Conservation (phyloP, 2,329 filamentous ascomycete species). For the Cryphonectria parasitica region DNA sequence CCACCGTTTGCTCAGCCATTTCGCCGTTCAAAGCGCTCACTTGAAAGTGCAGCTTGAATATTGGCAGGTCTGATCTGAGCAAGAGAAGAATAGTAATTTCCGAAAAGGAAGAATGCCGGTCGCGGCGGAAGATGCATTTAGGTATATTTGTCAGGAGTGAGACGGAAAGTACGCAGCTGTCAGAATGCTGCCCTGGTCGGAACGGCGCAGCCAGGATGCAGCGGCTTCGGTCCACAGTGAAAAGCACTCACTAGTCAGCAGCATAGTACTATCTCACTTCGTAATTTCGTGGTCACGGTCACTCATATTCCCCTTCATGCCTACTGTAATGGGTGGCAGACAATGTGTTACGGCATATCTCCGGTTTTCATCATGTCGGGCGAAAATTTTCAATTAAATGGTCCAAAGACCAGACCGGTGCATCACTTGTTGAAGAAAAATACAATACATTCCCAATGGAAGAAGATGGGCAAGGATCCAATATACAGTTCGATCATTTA, state of each 20-base stretch:
- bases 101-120: not conserved
- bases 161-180: not conserved
- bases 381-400: not conserved
- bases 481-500: conserved; percentile 21
- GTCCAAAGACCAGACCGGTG: not conserved
- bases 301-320: not conserved
- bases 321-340: not conserved
- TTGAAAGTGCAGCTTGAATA: not conserved
- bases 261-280: not conserved
- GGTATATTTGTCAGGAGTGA: not conserved
- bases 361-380: not conserved
- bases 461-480: not conserved
- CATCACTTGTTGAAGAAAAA: not conserved
- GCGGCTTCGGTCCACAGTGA: conserved; percentile 16
- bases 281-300: not conserved
- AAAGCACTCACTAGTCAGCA: conserved; percentile 8
- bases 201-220: not conserved
- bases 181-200: not conserved
- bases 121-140: not conserved
- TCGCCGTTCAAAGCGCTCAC: not conserved
- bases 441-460: conserved; percentile 18
- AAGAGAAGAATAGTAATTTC: not conserved
- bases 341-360: not conserved
- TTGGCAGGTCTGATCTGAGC: not conserved
- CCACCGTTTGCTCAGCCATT: not conserved